Evolutionary conservation across 2,329 filamentous ascomycete genomes (phyloP), one percentile per base, ranked within the genome.

Genomic region (Iodosphaeria phyllophila): DNA sequence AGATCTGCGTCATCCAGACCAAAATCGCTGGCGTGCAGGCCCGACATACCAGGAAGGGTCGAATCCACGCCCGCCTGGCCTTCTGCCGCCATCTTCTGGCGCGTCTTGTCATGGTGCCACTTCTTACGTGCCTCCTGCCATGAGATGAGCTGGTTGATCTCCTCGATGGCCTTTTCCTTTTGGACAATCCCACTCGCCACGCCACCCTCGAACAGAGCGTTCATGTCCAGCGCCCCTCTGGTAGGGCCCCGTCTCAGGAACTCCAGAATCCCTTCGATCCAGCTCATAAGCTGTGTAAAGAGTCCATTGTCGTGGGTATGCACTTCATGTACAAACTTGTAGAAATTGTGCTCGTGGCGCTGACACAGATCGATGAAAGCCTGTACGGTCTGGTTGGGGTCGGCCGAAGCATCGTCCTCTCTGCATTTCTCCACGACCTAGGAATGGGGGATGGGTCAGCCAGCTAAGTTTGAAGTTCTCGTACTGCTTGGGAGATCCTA

Each of bases 281-380:
- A 95, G 14, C 73, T 73, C 89, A 98, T 98, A 25, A 98, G 64
- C 40, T 91, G 79, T 18, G 83, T 84, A 40, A 98, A 98, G 2
- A 98, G 66, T 1, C 89, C 89, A 34, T 98, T 92, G 46, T 98
- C 89, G 41, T 98, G 86, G 5, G 79, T 73, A 44, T 98, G 89
- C 1, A 98, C 86, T 51, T 98, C 89, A 47, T 98, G 89, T 4
- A 98, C 77, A 47, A 98, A 98, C 48, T 92, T 95, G 64, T 95
- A 98, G 46, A 98, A 86, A 51, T 92, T 92, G 46, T 91, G 72
- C 50, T 98, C 82, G 47, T 98, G 89, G 21, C 89, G 71, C 36
- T 80, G 76, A 48, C 89, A 98, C 13, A 98, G 64, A 43, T 98
- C 89, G 42, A 98, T 98, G 43, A 98, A 98, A 10, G 83, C 76